Base-by-base conservation (phyloP, 768 basidiomycete species). In the Mycena metata region DNA sequence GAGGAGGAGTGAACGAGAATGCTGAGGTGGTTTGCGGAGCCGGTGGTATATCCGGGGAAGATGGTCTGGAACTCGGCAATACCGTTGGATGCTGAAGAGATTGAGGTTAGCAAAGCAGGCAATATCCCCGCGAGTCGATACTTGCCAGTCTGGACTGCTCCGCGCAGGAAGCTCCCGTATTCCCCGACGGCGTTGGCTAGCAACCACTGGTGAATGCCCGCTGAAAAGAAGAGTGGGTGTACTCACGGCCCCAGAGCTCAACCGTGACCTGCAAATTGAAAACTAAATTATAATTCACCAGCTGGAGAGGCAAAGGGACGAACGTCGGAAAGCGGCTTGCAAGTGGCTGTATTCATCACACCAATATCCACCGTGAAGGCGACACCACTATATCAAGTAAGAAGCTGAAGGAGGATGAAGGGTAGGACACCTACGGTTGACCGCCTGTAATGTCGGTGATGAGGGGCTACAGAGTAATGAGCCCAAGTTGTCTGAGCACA, bases 11-110 rank as follows among this genome's bases (percentile, higher is more conserved):
- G 79, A 5, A 83, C 80, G 24, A 78, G 71, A 21, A 80, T 67
- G 70, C 79, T 82, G 52, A 83, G 73, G 69, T 83, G 83, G 58
- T 79, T 77, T 16, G 82, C 79, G 7, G 79, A 71, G 39, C 75
- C 74, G 16, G 79, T 79, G 42, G 79, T 76, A 71, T 67, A 79
- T 23, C 82, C 80, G 15, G 81, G 79, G 73, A 76, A 80, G 33
- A 82, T 79, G 1, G 80, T 81, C 64, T 75, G 73, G 62, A 83
- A 79, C 69, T 83, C 81, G 56, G 79, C 81, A 64, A 83, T 79
- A 26, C 82, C 83, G 43, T 77, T 78, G 5, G 75, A 73, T 39
- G 50, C 78, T 24, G 81, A 72, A 17, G 72, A 64, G 15, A 70
- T 76, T 13, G 9, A 36, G 30, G 6, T 33, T 15, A 39, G 2